phyloP scores from a whole-genome alignment of 495 filamentous ascomycete species.

The Cercophora samala region DNA sequence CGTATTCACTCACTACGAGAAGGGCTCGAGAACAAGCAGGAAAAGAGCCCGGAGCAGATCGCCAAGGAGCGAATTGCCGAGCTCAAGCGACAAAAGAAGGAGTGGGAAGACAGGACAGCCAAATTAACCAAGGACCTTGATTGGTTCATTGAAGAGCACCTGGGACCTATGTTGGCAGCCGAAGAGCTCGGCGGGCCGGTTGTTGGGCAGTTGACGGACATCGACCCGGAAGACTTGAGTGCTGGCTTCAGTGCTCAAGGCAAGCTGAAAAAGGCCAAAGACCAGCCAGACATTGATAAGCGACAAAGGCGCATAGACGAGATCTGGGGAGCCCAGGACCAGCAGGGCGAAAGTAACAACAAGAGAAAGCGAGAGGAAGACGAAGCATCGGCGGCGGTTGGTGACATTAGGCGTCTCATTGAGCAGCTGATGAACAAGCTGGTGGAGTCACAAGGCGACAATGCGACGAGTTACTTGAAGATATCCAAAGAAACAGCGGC shows the following conservation, averaged over 20 bases:
- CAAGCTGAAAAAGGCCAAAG: slow-evolving; percentile 60
- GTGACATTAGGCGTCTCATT: slow-evolving; percentile 64
- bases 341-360: slow-evolving; percentile 20
- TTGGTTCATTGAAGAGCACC: slow-evolving; percentile 67
- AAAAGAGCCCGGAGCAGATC: slow-evolving; percentile 54
- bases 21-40: slow-evolving; percentile 53
- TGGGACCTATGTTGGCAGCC: slow-evolving; percentile 78
- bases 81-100: slow-evolving; percentile 54
- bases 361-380: slow-evolving; percentile 40
- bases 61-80: slow-evolving; percentile 57
- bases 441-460: slow-evolving; percentile 56
- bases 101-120: slow-evolving; percentile 54
- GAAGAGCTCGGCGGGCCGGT: slow-evolving; percentile 84
- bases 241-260: slow-evolving; percentile 71
- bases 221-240: slow-evolving; percentile 55
- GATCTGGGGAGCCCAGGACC: slow-evolving; percentile 56
- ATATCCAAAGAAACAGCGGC: slow-evolving; percentile 74
- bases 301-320: slow-evolving; percentile 71
- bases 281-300: slow-evolving; percentile 43
- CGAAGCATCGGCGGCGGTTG: slow-evolving; percentile 62
- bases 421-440: slow-evolving; percentile 59
- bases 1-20: slow-evolving; percentile 52
- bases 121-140: slow-evolving; percentile 60
- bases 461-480: slow-evolving; percentile 60
- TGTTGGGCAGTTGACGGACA: slow-evolving; percentile 67